Base-by-base conservation (phyloP, 1,284 basidiomycete genomes). In the Heliocybe sulcata region DNA sequence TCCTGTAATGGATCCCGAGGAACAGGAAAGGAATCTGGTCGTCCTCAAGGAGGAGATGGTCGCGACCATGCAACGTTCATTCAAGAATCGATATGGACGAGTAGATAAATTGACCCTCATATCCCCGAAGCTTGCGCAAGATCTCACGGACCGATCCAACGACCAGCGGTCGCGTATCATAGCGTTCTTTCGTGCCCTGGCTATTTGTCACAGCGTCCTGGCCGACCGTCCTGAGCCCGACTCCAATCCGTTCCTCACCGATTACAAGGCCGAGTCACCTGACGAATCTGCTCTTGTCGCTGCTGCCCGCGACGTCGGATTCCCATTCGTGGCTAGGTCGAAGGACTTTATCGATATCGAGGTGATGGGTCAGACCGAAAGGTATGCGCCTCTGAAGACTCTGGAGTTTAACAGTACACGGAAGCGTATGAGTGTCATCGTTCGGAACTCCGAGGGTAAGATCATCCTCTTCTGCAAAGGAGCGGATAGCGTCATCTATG, bases 251-350 rank as follows among this genome's bases (percentile, higher is more conserved):
- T 85, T 77, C 68, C 69, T 75, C 3, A 70, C 98, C 59, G 85
- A 92, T 55, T 98, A 98, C 78, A 98, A 98, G 72, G 94, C 95
- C 6, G 94, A 98, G 71, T 92, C 87, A 2, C 93, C 94, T 0
- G 95, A 98, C 66, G 96, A 98, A 69, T 92, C 94, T 10, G 95
- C 96, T 2, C 79, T 98, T 20, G 95, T 98, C 2, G 86, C 82
- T 35, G 94, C 91, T 10, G 94, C 96, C 9, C 79, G 95, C 42
- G 96, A 98, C 66, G 87, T 87, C 12, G 96, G 95, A 0, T 98
- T 97, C 66, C 92, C 92, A 0, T 98, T 98, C 69, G 73, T 97
- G 50, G 79, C 78, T 58, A 87, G 87, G 69, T 79, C 81, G 51
- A 90, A 88, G 68, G 84, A 89, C 50, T 72, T 74, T 12, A 70